A percentile compares a stretch with the other conserved stretches of the same genome.
phyloP scores from a whole-genome alignment of 139 green algal species.

The Chlorella ohadii region DNA sequence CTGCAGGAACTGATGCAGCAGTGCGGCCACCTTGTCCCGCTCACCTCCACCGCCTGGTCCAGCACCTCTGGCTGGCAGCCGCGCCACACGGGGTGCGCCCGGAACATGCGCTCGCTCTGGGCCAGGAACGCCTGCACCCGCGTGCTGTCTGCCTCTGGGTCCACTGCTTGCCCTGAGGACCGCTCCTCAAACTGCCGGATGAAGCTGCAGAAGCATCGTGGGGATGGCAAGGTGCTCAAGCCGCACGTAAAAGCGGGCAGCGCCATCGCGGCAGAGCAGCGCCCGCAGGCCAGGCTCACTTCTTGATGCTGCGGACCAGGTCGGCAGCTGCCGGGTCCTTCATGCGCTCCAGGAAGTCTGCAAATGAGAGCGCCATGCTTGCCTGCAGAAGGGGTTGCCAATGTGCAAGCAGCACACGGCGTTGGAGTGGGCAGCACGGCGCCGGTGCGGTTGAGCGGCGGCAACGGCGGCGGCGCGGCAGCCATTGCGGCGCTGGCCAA shows the following conservation, averaged over 20 bases:
- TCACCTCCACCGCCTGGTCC: slow-evolving; percentile 80
- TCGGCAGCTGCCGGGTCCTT: slow-evolving; percentile 79
- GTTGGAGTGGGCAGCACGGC: too few relatives aligned
- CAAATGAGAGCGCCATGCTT: slow-evolving; percentile 67
- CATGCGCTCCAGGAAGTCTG: slow-evolving; percentile 87
- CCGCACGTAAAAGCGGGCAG: neutral
- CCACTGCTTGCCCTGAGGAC: neutral
- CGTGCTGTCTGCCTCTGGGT: slow-evolving; percentile 49
- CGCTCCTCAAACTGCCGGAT: slow-evolving; percentile 59
- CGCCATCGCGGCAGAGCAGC: neutral
- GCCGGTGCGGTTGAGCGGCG: too few relatives aligned
- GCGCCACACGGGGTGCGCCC: slow-evolving; percentile 85
- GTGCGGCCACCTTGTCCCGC: neutral
- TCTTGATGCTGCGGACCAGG: slow-evolving; percentile 91
- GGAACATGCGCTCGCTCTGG: slow-evolving; percentile 80
- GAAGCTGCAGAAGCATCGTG: slow-evolving; percentile 40
- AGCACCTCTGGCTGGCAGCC: slow-evolving; percentile 65
- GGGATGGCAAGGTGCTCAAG: neutral
- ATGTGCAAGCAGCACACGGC: too few relatives aligned
- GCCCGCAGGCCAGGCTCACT: too few relatives aligned
- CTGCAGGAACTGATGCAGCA: too few relatives aligned
- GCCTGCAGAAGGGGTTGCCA: neutral
- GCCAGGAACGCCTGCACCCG: slow-evolving; percentile 79
- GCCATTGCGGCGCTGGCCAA: too few relatives aligned
- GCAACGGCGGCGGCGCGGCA: too few relatives aligned